Evolutionary conservation across 768 basidiomycete species (phyloP).

Genomic region (button mushroom (Agaricus bisporus)): DNA sequence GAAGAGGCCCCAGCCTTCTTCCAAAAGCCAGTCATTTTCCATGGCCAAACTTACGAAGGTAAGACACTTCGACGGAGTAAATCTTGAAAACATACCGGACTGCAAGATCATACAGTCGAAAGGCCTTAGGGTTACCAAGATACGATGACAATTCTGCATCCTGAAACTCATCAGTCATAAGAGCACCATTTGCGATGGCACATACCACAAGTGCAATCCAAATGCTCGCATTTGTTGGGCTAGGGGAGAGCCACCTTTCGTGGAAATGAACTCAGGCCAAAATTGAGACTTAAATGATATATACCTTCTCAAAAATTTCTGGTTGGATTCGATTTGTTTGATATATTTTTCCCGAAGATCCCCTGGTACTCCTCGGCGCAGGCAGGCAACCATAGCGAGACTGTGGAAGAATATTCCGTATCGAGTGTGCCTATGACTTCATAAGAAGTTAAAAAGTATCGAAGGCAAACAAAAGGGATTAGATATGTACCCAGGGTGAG

Average conservation of each 20-base stretch:
- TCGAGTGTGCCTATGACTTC: constrained; percentile 62
- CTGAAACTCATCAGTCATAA: constrained; percentile 22
- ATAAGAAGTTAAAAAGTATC: background rate
- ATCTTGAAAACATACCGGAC: constrained; percentile 41
- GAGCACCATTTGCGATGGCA: background rate
- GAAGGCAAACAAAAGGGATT: background rate
- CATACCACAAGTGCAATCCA: constrained; percentile 67
- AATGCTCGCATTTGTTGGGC: constrained; percentile 60
- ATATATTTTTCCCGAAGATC: constrained; percentile 36
- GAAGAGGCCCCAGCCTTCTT: constrained; percentile 67
- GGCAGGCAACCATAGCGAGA: constrained; percentile 55
- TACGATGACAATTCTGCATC: constrained; percentile 69
- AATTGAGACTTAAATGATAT: background rate
- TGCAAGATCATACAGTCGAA: constrained; percentile 63
- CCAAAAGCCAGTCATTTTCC: constrained; percentile 64
- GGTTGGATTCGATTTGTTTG: constrained; percentile 54
- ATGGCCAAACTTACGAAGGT: constrained; percentile 42
- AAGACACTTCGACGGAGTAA: background rate
- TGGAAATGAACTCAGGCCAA: background rate
- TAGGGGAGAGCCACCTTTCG: constrained; percentile 60
- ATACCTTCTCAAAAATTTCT: constrained; percentile 54
- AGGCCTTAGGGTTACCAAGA: constrained; percentile 47
- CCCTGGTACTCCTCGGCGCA: constrained; percentile 38
- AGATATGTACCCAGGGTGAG: constrained; percentile 59
- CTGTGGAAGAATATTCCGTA: constrained; percentile 68